Base-by-base conservation (phyloP, 2,329 filamentous ascomycete species). In the Aspergillus sergii region DNA sequence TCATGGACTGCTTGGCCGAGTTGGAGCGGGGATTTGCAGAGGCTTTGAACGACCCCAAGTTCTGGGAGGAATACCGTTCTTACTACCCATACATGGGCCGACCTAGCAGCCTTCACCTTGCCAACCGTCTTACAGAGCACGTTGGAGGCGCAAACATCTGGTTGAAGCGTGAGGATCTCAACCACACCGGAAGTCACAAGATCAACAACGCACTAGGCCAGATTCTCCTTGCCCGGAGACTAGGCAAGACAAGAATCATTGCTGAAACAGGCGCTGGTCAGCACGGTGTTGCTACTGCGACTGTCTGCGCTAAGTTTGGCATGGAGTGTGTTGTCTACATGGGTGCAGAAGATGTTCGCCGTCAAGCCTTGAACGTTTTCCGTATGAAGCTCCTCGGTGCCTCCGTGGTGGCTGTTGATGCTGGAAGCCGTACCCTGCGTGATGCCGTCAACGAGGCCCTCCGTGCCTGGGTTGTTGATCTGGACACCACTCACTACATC, bases 301-400 rank as follows among this genome's bases (percentile, higher is more conserved):
- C 95, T 0, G 93, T 98, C 28, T 98, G 95, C 73, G 95, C 95
- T 75, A 97, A 97, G 81, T 98, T 99, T 73, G 93, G 93, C 75
- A 94, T 99, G 94, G 91, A 94, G 78, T 99, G 95, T 77, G 96
- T 93, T 34, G 91, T 99, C 60, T 99, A 94, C 81, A 99, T 99
- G 95, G 95, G 95, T 72, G 93, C 94, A 54, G 95, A 99, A 81
- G 95, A 99, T 74, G 95, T 98, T 58, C 91, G 95, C 63, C 89
- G 95, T 71, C 95, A 99, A 79, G 94, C 95, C 2, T 85, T 99
- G 63, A 99, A 99, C 79, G 95, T 99, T 45, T 99, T 99, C 88
- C 91, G 95, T 51, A 99, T 99, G 87, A 95, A 96, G 79, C 86
- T 99, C 12, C 89, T 99, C 7, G 95, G 95, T 64, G 95, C 95